Conservation (phyloP, 495 filamentous ascomycete genomes). For the Penicillium robsamsonii region DNA sequence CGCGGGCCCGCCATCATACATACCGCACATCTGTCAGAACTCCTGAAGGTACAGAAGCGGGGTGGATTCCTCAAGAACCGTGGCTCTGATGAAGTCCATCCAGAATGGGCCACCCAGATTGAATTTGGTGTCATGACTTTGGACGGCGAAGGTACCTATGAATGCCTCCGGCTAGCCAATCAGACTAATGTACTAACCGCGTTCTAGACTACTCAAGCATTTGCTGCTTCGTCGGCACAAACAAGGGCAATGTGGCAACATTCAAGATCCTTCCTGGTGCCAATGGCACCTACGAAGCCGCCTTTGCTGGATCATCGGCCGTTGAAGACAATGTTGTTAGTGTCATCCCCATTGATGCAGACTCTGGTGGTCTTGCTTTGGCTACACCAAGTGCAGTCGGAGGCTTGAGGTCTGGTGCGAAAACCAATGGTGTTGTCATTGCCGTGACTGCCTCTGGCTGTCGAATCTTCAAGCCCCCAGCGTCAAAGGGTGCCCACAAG, state of each 20-base stretch:
- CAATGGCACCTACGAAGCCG: constrained; percentile 68
- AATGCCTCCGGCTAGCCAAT: not conserved
- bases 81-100: constrained; percentile 41
- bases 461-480: constrained; percentile 81
- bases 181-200: constrained; percentile 19
- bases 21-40: constrained; percentile 61
- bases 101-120: constrained; percentile 72
- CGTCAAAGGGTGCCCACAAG: constrained; percentile 82
- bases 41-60: constrained; percentile 66
- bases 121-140: constrained; percentile 94
- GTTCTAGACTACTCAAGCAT: constrained; percentile 81
- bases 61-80: constrained; percentile 60
- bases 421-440: constrained; percentile 69
- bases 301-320: constrained; percentile 61
- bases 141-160: constrained; percentile 68
- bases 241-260: constrained; percentile 74
- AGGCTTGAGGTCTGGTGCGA: constrained; percentile 64
- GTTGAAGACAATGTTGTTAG: constrained; percentile 72
- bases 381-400: constrained; percentile 73
- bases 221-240: constrained; percentile 86
- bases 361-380: constrained; percentile 69
- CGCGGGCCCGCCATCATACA: constrained; percentile 88
- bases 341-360: constrained; percentile 73
- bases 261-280: constrained; percentile 81
- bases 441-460: constrained; percentile 70